These are phyloP conservation scores for Hymenoscyphus occultus DNA, from an alignment of 2,329 filamentous ascomycete species.

Conservation along the genomic window DNA sequence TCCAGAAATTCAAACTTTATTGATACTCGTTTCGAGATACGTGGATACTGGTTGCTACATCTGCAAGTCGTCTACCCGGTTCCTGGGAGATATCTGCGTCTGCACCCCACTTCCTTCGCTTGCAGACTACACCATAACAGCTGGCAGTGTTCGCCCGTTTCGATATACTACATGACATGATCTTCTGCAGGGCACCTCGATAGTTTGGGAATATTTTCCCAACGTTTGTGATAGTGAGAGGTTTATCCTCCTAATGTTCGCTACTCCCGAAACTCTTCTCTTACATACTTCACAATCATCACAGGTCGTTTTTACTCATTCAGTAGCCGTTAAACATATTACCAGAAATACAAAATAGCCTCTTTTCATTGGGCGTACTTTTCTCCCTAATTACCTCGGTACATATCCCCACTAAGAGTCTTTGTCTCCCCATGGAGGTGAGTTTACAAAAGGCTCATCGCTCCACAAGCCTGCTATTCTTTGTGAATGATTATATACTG, in stretches of 20 bases:
- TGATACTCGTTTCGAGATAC: background rate
- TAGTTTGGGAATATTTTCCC: background rate
- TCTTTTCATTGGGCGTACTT: constrained; percentile 28
- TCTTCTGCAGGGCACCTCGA: background rate
- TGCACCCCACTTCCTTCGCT: background rate
- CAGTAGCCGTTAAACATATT: background rate
- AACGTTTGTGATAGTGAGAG: background rate
- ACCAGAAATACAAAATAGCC: constrained; percentile 27
- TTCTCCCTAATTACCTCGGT: constrained; percentile 28
- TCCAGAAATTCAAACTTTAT: background rate
- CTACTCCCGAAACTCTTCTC: background rate
- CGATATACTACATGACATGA: background rate
- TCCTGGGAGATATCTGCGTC: background rate
- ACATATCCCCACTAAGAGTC: constrained; percentile 21
- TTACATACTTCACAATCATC: constrained; percentile 12
- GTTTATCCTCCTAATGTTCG: background rate
- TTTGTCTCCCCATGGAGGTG: constrained; percentile 30
- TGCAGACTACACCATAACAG: background rate
- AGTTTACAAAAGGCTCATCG: background rate
- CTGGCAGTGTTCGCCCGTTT: background rate
- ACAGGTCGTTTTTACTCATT: constrained; percentile 8
- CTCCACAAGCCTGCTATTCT: background rate
- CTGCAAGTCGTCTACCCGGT: background rate
- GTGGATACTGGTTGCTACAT: background rate
- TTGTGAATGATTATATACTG: background rate